These are phyloP conservation scores for Microdochium trichocladiopsis DNA, from an alignment of 2,329 filamentous ascomycete species.

Conservation along the genomic window DNA sequence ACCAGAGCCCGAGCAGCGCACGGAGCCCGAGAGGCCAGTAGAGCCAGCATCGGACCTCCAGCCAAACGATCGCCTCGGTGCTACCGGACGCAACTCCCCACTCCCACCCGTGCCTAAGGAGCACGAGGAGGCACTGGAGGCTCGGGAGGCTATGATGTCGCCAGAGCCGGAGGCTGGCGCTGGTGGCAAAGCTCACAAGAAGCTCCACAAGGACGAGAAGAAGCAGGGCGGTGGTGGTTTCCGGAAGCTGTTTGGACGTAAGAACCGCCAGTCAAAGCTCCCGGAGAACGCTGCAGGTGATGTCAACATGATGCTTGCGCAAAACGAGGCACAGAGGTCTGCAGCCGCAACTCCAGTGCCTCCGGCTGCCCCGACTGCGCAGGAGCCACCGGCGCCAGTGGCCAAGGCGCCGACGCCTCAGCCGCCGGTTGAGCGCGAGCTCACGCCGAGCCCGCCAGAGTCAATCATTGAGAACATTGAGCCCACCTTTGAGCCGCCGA, in stretches of 20 bases:
- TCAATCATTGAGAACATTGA: slow-evolving; percentile 14
- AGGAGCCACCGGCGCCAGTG: slow-evolving; percentile 13
- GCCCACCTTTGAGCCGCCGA: slow-evolving; percentile 34
- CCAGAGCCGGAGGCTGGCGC: slow-evolving; percentile 33
- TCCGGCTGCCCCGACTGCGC: not conserved
- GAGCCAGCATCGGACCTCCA: not conserved
- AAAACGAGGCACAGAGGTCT: slow-evolving; percentile 21
- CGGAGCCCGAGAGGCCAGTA: not conserved
- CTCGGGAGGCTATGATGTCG: slow-evolving; percentile 28
- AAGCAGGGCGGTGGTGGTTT: slow-evolving; percentile 37
- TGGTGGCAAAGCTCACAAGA: slow-evolving; percentile 41
- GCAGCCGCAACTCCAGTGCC: slow-evolving; percentile 17
- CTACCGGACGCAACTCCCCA: slow-evolving; percentile 26
- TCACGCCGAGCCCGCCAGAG: slow-evolving; percentile 18
- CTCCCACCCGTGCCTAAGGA: slow-evolving; percentile 31
- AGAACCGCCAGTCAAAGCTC: slow-evolving; percentile 51
- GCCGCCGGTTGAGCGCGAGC: slow-evolving; percentile 14
- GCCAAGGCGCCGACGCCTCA: slow-evolving; percentile 12
- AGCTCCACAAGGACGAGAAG: slow-evolving; percentile 46
- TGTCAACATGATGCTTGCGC: slow-evolving; percentile 42
- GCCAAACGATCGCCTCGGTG: slow-evolving; percentile 1
- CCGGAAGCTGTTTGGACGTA: slow-evolving; percentile 60
- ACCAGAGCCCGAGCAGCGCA: not conserved
- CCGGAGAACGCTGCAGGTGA: slow-evolving; percentile 46
- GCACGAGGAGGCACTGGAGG: slow-evolving; percentile 23